Conservation (phyloP, 2,329 filamentous ascomycete species). For the Colletotrichum tropicicola region DNA sequence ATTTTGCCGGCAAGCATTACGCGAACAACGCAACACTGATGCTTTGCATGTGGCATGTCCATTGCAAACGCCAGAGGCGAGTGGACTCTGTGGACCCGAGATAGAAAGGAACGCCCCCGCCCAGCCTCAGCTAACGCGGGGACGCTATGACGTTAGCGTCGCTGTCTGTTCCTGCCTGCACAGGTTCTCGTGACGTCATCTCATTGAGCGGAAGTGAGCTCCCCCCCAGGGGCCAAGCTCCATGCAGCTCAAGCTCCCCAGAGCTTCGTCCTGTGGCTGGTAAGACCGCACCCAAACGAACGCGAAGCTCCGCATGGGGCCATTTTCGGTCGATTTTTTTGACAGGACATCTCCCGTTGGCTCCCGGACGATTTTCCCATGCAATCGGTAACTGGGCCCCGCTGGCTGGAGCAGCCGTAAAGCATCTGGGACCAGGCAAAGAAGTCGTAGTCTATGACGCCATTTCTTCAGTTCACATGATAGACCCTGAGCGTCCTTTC, state of each 20-base stretch:
- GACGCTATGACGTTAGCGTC: slow-evolving; percentile 22
- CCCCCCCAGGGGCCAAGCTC: neutral
- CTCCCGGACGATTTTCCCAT: neutral
- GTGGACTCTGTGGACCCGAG: neutral
- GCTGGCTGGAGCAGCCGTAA: slow-evolving; percentile 3
- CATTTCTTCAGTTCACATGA: slow-evolving; percentile 30
- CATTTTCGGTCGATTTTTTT: slow-evolving; percentile 19
- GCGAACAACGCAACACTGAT: slow-evolving; percentile 3
- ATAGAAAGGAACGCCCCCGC: neutral
- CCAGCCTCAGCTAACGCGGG: slow-evolving; percentile 12
- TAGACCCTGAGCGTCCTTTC: slow-evolving; percentile 29
- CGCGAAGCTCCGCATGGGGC: slow-evolving; percentile 5
- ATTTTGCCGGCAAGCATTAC: slow-evolving; percentile 15
- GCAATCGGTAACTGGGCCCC: neutral
- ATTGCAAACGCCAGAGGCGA: slow-evolving; percentile 8
- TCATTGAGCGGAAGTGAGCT: neutral
- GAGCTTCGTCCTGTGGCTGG: slow-evolving; percentile 24
- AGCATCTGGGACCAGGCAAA: neutral
- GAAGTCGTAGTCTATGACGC: slow-evolving; percentile 26
- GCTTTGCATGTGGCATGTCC: slow-evolving; percentile 24
- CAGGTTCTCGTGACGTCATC: slow-evolving; percentile 13
- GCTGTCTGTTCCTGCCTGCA: slow-evolving; percentile 9
- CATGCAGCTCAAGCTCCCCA: neutral
- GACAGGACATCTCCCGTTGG: slow-evolving; percentile 10
- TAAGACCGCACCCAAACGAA: slow-evolving; percentile 14